Evolutionary conservation across 768 basidiomycete species (phyloP), one percentile per base, ranked within the genome.

Genomic region (Phallus indusiatus): DNA sequence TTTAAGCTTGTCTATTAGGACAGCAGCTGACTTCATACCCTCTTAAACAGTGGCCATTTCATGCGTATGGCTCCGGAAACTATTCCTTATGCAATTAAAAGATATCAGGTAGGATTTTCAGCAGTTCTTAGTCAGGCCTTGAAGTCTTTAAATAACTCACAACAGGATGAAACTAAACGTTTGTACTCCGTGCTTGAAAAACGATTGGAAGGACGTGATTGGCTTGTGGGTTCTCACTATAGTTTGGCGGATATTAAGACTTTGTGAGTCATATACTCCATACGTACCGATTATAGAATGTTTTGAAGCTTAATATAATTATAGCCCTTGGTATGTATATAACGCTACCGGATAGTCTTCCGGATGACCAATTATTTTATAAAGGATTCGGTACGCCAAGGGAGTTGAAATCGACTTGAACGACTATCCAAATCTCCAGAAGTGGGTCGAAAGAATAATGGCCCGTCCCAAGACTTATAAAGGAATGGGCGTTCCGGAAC

Each of bases 151-250:
- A 34, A 14, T 14, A n/a, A 28, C 6, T 42, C 7, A 20, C 1
- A n/a, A 12, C 14, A 59, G 20, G 83, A 90, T 28, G 94, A 95
- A 76, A 90, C 89, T 1, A 83, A 81, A 64, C 81, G 94, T 22
- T 77, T 94, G 20, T 93, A 87, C 67, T 75, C 81, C 18, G 93
- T 94, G 2, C 78, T 94, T 49, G 83, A 94, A 65, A 82, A 84
- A 54, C 82, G 87, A 21, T 78, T 94, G 17, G 70, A 75, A 51
- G 81, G 76, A 51, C 80, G 87, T 16, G 90, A 93, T 37, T 94
- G 79, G 69, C 81, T 95, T 14, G 90, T 80, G 16, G 91, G 93
- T 17, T 73, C 83, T 8, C 83, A 81, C 64, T 81, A 78, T 67
- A 82, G 77, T 46, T 70, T 93, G 51, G 92, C 88, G 9, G 89